Conservation (phyloP, 495 filamentous ascomycete genomes). For the Neurospora discreta region DNA sequence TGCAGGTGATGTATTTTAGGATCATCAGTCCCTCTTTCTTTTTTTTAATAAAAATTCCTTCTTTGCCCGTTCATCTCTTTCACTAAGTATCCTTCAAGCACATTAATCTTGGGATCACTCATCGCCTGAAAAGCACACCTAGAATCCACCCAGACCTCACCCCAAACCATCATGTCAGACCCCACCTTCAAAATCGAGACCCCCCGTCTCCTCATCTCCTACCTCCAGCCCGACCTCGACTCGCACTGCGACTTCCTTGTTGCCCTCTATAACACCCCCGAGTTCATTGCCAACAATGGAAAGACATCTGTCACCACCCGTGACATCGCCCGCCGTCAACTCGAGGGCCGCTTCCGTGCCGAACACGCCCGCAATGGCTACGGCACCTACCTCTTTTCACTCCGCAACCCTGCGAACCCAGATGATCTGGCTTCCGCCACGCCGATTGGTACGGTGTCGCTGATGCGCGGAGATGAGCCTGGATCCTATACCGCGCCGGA, state of each 20-base stretch:
- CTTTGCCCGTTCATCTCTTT: background rate
- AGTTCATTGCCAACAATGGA: constrained; percentile 18
- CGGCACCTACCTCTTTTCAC: constrained; percentile 22
- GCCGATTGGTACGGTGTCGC: constrained; percentile 19
- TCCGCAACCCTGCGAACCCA: background rate
- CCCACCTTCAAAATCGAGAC: constrained; percentile 21
- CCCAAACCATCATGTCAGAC: constrained; percentile 3
- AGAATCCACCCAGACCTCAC: background rate
- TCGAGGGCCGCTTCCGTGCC: constrained; percentile 10
- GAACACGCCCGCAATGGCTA: constrained; percentile 21
- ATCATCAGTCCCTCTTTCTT: background rate
- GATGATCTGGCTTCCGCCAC: background rate
- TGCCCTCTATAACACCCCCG: constrained; percentile 25
- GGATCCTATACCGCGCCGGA: constrained; percentile 20
- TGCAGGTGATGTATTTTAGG: background rate
- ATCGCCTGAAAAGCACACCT: background rate
- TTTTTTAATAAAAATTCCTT: background rate
- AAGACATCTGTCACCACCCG: constrained; percentile 13
- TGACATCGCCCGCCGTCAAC: constrained; percentile 13
- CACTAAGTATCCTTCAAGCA: background rate
- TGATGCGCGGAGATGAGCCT: constrained; percentile 20
- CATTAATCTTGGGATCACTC: background rate
- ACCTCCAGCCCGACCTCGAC: constrained; percentile 17
- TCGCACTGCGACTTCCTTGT: constrained; percentile 27
- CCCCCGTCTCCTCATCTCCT: constrained; percentile 22